Base-by-base conservation (phyloP, 2,329 filamentous ascomycete genomes). In the Ceratocystis papillata region DNA sequence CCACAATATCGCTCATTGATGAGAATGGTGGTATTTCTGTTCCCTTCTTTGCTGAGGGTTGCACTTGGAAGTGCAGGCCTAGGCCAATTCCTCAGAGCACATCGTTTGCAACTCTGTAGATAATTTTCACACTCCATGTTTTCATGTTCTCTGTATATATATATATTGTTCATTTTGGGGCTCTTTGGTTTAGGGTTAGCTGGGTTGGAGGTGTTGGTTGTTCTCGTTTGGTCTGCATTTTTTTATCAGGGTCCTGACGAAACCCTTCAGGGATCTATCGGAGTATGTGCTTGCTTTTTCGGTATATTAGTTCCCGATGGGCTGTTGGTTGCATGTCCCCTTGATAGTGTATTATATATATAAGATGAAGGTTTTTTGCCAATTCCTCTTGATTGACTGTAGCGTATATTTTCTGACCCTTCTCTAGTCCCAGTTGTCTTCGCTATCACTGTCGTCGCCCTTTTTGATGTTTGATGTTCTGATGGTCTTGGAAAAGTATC, bases 351-450 rank as follows among this genome's bases (percentile, higher is more conserved):
- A 55, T 55, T 68, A 63, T 67, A 62, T 64, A 55, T 57, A 41
- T 41, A 1, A 15, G 61, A 41, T 41, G 25, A 28, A 17, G 30
- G 41, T 46, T 50, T 65, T 28, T 57, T 45, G 10, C 28, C 37
- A 66, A 55, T 28, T 30, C 15, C 15, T 45, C 25, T 25, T 50
- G 12, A 50, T 22, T 66, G 28, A 20, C 57, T 63, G 37, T 69
- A 45, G 37, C 37, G 37, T 41, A 28, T 57, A 30, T 62, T 20
- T 66, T 50, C n/a, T 10, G 30, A 44, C 63, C 3, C 8, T 65
- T 12, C 37, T 66, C 79, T 77, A 87, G 70, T 87, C 83, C 82
- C 83, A 86, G 70, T 85, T 83, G 68, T 77, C 78, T 55, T 83
- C 81, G 30, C 85, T 82, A 45, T 83, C 79, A 67, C 79, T 74